Percentiles rank a stretch among this genome's conserved stretches.
phyloP scores from a whole-genome alignment of 2,329 filamentous ascomycete species.

The Scedosporium boydii region DNA sequence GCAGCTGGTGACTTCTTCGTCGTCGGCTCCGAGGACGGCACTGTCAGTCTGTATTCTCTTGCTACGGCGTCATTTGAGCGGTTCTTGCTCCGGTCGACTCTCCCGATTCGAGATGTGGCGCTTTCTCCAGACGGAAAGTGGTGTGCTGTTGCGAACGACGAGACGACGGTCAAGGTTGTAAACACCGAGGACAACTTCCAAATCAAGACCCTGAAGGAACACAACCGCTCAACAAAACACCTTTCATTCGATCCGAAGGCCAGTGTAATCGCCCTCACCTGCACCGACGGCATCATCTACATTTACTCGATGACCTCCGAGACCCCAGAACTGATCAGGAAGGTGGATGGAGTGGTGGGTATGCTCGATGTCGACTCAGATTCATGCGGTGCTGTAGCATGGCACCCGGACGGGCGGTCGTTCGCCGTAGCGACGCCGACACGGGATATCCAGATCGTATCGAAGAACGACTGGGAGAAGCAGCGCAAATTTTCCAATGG shows the following conservation, averaged over 20 bases:
- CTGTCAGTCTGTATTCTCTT: conserved; percentile 88
- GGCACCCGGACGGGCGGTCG: conserved; percentile 91
- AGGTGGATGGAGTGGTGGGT: conserved; percentile 78
- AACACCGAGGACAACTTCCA: conserved; percentile 68
- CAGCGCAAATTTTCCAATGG: conserved; percentile 71
- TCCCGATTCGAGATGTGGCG: conserved; percentile 78
- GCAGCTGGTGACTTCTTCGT: conserved; percentile 76
- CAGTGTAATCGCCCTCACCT: conserved; percentile 67
- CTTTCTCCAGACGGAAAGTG: conserved; percentile 74
- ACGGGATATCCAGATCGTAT: conserved; percentile 76
- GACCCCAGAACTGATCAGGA: conserved; percentile 70
- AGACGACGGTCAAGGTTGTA: conserved; percentile 83
- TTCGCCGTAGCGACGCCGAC: conserved; percentile 80
- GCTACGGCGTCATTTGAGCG: conserved; percentile 59
- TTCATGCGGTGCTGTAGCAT: conserved; percentile 63
- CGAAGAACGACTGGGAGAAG: conserved; percentile 81
- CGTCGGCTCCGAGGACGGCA: conserved; percentile 86
- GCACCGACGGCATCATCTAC: conserved; percentile 82
- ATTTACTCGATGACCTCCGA: conserved; percentile 75
- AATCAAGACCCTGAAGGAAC: conserved; percentile 72
- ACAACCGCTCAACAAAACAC: conserved; percentile 81
- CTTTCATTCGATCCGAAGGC: conserved; percentile 79
- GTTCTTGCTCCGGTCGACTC: conserved; percentile 72
- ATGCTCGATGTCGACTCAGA: conserved; percentile 69
- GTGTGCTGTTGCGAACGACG: conserved; percentile 95